Conservation (phyloP, 192 early-diverging fungal genomes). For the Mortierella antarctica region DNA sequence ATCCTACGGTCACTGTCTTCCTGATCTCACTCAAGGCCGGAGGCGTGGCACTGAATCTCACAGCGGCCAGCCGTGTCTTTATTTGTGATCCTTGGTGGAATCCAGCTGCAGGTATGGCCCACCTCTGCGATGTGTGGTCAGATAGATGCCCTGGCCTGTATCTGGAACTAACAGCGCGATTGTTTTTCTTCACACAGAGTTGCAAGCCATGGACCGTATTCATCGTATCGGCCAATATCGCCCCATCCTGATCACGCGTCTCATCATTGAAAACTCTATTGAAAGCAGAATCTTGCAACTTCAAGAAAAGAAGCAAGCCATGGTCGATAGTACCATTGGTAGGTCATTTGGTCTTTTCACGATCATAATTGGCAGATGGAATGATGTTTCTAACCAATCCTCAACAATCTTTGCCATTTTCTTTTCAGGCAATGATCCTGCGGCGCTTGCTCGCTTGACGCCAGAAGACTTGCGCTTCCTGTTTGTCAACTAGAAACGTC, state of each 20-base stretch:
- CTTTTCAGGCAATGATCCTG: conserved; percentile 65
- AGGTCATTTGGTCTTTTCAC: conserved; percentile 10
- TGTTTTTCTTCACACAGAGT: background rate
- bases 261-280: conserved; percentile 95
- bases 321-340: conserved; percentile 91
- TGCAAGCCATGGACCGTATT: conserved; percentile 95
- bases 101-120: conserved; percentile 55
- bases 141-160: background rate
- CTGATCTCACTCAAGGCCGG: conserved; percentile 92
- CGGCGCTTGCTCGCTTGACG: conserved; percentile 75
- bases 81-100: conserved; percentile 75
- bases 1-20: conserved; percentile 87
- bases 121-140: background rate
- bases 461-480: conserved; percentile 88
- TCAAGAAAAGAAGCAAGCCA: conserved; percentile 93
- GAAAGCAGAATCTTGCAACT: conserved; percentile 90
- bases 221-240: conserved; percentile 92
- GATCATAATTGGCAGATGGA: background rate
- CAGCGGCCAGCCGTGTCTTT: conserved; percentile 88
- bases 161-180: background rate
- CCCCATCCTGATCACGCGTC: conserved; percentile 87
- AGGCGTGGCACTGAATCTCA: conserved; percentile 92
- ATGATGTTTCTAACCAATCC: too few relatives aligned
- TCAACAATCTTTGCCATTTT: background rate
- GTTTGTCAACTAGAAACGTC: conserved; percentile 73